Conservation (phyloP, 2,329 filamentous ascomycete species). For the Diaporthe destruens region DNA sequence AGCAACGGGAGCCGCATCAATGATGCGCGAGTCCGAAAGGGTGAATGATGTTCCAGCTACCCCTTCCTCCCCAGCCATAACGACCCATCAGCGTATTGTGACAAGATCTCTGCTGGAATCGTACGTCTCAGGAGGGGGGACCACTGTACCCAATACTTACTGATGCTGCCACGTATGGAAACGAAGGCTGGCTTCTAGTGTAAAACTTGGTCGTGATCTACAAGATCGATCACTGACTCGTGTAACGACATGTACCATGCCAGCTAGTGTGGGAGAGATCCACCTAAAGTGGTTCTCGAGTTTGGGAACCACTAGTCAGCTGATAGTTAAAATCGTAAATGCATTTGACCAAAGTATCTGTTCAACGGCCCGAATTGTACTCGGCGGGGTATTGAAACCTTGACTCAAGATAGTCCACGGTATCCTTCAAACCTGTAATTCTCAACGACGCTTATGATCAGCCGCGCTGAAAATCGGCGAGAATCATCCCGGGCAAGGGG, state of each 20-base stretch:
- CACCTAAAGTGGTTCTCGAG: slow-evolving; percentile 19
- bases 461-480: background rate
- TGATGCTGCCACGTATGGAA: background rate
- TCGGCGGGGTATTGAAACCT: slow-evolving; percentile 20
- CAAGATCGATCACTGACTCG: slow-evolving; percentile 23
- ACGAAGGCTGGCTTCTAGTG: slow-evolving; percentile 10
- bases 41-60: slow-evolving; percentile 18
- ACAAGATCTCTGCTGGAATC: slow-evolving; percentile 14
- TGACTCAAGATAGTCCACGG: slow-evolving; percentile 4
- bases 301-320: slow-evolving; percentile 12
- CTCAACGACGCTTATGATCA: too few relatives aligned
- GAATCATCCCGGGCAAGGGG: too few relatives aligned
- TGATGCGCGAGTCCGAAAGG: background rate
- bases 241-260: slow-evolving; percentile 22
- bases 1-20: slow-evolving; percentile 10
- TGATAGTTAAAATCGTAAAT: background rate
- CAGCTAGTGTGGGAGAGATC: slow-evolving; percentile 16
- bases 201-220: slow-evolving; percentile 13
- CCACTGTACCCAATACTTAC: slow-evolving; percentile 6
- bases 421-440: background rate
- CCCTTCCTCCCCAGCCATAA: background rate
- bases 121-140: background rate
- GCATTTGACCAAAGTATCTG: background rate
- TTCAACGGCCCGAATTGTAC: background rate
- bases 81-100: background rate